Evolutionary conservation across 1,139 yeast genomes (phyloP), one percentile per base, ranked within the genome.

Genomic region (Sugiyamaella xylanicola): DNA sequence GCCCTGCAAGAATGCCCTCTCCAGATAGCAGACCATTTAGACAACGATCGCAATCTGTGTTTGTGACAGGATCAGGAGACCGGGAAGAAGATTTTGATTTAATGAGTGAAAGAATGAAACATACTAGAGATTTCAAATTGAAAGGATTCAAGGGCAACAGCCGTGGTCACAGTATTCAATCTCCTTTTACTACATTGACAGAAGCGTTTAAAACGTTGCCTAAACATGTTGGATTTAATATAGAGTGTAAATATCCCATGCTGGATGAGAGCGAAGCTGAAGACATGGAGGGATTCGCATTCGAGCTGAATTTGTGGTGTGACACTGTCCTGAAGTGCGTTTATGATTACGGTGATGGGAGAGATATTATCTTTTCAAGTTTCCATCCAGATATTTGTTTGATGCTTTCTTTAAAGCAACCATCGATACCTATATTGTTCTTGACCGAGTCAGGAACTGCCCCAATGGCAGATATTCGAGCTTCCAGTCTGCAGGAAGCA

Each of bases 191-290:
- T 3, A 91, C 98, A 0, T 77, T 93, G 61, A 86, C 83, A 64
- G 97, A 92, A 63, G 79, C 91, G 52, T 90, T 93, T 75, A 80
- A 81, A 66, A 88, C 88, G 61, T 74, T 93, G 25, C 98, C 98
- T 0, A 76, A 78, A 56, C 81, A 80, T 59, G 95, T 92, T 20
- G 99, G 99, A 0, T 92, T 93, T 74, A 93, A 93, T 68, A 90
- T 93, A 60, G 99, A 93, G 71, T 84, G 95, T 72, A 93, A 91
- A 69, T 93, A 91, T 68, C 98, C 99, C 2, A 89, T 93, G 96
- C 78, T 90, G 56, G 96, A 90, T 69, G 98, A 93, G 73, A 93
- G 96, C 0, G 89, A 91, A 69, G 77, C 77, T 7, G 98, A 93
- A 68, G 90, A 87, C 61, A 86, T 92, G 84, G 96, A 95, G 25